Evolutionary conservation across 2,329 filamentous ascomycete genomes (phyloP).

Genomic region (Aschersonia sp.): DNA sequence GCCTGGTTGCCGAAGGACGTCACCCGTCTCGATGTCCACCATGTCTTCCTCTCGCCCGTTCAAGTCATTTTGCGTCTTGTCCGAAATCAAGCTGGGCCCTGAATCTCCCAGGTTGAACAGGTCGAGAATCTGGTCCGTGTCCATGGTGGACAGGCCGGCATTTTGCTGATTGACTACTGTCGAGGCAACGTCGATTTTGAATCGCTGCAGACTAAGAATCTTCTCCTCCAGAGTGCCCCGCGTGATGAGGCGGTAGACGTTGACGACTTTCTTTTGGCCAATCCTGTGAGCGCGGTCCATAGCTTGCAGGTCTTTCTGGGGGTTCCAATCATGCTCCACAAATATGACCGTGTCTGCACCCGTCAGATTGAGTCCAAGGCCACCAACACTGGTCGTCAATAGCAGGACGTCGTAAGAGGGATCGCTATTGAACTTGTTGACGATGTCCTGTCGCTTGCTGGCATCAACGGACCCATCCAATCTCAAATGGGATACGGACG

Average conservation of each 20-base stretch:
- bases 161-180: constrained; percentile 99
- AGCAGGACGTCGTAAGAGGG: constrained; percentile 91
- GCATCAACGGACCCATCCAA: constrained; percentile 89
- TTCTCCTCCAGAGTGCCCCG: constrained; percentile 95
- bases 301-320: constrained; percentile 93
- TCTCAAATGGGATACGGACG: constrained; percentile 83
- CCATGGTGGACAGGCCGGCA: constrained; percentile 85
- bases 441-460: constrained; percentile 87
- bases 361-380: constrained; percentile 85
- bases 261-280: constrained; percentile 98
- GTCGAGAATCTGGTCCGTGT: constrained; percentile 95
- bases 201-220: constrained; percentile 92
- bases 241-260: constrained; percentile 94
- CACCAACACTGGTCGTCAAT: constrained; percentile 88
- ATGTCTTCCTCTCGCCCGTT: constrained; percentile 66
- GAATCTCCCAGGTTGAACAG: constrained; percentile 83
- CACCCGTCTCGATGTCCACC: constrained; percentile 83
- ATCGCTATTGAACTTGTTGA: constrained; percentile 97
- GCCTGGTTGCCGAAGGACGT: constrained; percentile 73
- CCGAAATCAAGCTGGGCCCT: constrained; percentile 48
- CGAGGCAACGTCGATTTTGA: constrained; percentile 97
- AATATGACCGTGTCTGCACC: constrained; percentile 98
- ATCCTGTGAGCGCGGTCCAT: constrained; percentile 99
- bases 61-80: constrained; percentile 41
- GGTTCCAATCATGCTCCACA: constrained; percentile 99